Evolutionary conservation across 345 rosid genomes (phyloP).

Genomic region (Euphorbia pulcherrima): DNA sequence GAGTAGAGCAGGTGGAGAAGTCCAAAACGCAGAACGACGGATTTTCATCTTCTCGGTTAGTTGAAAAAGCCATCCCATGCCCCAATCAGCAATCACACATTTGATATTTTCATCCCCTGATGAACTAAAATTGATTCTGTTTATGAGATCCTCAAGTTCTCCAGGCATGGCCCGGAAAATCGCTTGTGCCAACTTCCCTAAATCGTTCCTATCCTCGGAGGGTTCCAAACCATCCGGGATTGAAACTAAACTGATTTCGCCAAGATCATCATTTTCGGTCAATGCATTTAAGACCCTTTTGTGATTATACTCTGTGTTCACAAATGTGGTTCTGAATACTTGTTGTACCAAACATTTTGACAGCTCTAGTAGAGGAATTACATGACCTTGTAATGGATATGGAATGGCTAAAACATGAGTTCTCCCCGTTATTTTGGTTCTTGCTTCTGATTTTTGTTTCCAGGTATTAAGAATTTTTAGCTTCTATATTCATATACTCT

Average conservation of each 20-base stretch:
- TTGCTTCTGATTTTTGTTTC: too few relatives aligned
- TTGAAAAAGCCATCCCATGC: neutral
- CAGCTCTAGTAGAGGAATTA: too few relatives aligned
- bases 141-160: constrained; percentile 3
- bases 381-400: constrained; percentile 14
- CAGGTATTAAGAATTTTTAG: too few relatives aligned
- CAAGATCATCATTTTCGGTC: too few relatives aligned
- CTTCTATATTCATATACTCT: too few relatives aligned
- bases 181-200: neutral
- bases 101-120: neutral
- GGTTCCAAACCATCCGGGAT: neutral
- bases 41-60: neutral
- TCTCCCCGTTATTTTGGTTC: too few relatives aligned
- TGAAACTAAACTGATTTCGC: neutral
- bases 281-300: too few relatives aligned
- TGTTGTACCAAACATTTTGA: too few relatives aligned
- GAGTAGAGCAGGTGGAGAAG: neutral
- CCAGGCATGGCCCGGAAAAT: neutral
- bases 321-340: too few relatives aligned
- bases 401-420: constrained; percentile 14
- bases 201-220: neutral
- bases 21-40: neutral
- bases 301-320: too few relatives aligned
- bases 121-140: neutral
- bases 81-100: neutral